Conservation (phyloP, 2,329 filamentous ascomycete genomes). For the Penicillium palitans region DNA sequence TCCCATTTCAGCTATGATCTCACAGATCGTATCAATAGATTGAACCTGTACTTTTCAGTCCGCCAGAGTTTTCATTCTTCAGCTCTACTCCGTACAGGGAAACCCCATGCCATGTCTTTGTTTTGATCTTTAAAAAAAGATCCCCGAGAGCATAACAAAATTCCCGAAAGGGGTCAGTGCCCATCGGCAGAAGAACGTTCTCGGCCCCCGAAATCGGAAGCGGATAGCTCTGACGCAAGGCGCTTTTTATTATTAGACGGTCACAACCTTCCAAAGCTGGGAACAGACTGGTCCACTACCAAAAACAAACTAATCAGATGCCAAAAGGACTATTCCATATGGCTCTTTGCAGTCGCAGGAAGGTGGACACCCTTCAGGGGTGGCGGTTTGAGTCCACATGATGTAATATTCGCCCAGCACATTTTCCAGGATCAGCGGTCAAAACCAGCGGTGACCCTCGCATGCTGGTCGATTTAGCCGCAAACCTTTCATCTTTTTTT, state of each 20-base stretch:
- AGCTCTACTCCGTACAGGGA: not conserved
- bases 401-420: constrained; percentile 14
- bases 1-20: constrained; percentile 2
- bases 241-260: not conserved
- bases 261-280: not conserved
- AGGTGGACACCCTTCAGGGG: not conserved
- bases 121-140: not conserved
- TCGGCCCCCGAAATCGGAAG: constrained; percentile 5
- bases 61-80: not conserved
- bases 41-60: not conserved
- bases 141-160: not conserved
- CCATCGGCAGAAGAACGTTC: constrained; percentile 1
- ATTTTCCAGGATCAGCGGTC: constrained; percentile 13
- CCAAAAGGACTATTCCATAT: not conserved
- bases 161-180: not conserved
- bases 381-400: constrained; percentile 10
- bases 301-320: constrained; percentile 1
- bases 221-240: constrained; percentile 5
- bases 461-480: not conserved
- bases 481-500: not conserved
- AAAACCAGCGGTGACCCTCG: constrained; percentile 22
- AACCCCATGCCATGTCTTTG: not conserved
- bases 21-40: not conserved
- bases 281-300: not conserved
- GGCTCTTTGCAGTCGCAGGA: not conserved